These are phyloP conservation scores for Prototheca cutis DNA, from an alignment of 163 green algal genomes.

Conservation along the genomic window DNA sequence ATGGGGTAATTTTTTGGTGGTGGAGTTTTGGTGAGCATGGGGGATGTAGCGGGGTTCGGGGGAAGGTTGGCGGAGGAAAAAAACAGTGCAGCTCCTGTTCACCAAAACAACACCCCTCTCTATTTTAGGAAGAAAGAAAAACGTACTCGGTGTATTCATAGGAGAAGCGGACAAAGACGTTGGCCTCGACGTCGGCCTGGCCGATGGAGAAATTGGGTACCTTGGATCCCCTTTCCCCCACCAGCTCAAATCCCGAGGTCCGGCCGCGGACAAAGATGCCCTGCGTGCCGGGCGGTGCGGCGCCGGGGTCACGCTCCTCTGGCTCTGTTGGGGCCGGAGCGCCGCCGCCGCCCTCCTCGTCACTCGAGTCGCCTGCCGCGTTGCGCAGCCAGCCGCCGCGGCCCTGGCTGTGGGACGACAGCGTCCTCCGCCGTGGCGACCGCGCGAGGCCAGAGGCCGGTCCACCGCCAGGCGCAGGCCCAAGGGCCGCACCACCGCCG, in stretches of 20 bases:
- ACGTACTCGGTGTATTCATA: conserved; percentile 46
- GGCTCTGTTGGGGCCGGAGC: not conserved
- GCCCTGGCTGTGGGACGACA: not conserved
- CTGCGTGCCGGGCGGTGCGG: not conserved
- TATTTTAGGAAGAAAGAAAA: too few species aligned
- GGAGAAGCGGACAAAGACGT: conserved; percentile 40
- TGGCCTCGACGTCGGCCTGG: conserved; percentile 61
- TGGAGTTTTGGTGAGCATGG: too few species aligned
- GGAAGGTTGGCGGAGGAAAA: too few species aligned
- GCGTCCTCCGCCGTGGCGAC: not conserved
- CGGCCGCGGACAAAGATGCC: conserved; percentile 36
- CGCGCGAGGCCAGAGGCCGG: not conserved
- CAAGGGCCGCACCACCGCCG: too few species aligned
- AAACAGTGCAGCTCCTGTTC: too few species aligned
- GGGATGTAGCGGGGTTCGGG: too few species aligned
- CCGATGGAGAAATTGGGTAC: conserved; percentile 86
- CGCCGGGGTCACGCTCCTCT: not conserved
- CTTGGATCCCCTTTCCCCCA: conserved; percentile 41
- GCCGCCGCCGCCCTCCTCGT: conserved; percentile 5
- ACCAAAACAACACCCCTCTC: too few species aligned
- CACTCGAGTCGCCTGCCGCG: not conserved
- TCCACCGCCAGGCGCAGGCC: too few species aligned
- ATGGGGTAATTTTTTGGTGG: too few species aligned
- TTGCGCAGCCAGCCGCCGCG: not conserved
- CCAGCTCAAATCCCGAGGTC: conserved; percentile 36